Evolutionary conservation across 176 grass and related monocot genomes (phyloP), one percentile per base, ranked within the genome.

Genomic region (Luzula sylvatica): DNA sequence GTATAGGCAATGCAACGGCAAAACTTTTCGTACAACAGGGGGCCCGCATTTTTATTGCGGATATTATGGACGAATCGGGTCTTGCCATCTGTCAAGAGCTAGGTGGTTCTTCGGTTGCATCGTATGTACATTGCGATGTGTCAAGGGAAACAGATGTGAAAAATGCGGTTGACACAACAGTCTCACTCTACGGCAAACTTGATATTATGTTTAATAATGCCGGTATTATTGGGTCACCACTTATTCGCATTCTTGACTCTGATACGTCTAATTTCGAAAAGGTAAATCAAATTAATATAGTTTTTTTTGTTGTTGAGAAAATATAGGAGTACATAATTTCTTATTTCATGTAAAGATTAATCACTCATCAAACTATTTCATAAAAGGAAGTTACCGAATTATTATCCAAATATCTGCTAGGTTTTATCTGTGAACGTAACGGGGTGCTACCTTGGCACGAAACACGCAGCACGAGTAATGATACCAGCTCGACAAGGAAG

Each of bases 151-250:
- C 28, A 8, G 53, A 56, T 39, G 28, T 56, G 9, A 30, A 63
- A 38, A 63, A 63, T 16, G 58, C 40, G 15, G 58, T 63, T 19
- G 58, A 63, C 38, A 24, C 38, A 23, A 38, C 58, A 12, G 32
- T 72, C 26, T 25, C 24, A 8, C 22, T 18, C 22, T 61, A 52
- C 27, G 69, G 69, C 20, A 62, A 63, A 51, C 69, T 72, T 14
- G 69, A 72, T 46, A 72, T 72, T 46, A 72, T 72, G 69, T 72
- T 53, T 45, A 72, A 72, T 30, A 72, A 72, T 50, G 68, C 68
- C 8, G 67, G 68, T 4, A 62, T 72, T 39, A 15, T 3, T 13
- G 68, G 55, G 2, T 47, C 55, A 5, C 25, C 68, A 2, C 18
- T 44, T 15, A 13, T 27, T 14, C 46, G 12, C 25, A 72, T 72